Percentiles rank a stretch among this genome's conserved stretches.
Conservation (phyloP, 192 early-diverging fungal genomes). For the Oehlia diaphana region DNA sequence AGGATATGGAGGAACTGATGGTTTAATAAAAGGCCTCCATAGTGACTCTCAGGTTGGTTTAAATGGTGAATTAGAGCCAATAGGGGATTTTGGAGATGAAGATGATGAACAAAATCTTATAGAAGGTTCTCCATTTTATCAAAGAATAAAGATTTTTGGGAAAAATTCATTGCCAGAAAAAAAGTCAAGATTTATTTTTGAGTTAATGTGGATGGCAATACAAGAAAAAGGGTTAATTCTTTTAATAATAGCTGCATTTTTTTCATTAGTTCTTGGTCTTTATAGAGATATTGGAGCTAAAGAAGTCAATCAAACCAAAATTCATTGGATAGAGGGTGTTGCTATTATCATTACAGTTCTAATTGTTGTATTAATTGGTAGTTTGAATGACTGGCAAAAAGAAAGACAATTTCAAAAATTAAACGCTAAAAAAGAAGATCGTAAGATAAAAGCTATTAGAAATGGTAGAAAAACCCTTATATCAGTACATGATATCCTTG, state of each 20-base stretch:
- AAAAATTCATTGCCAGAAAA: conserved; percentile 68
- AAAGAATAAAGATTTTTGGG: conserved; percentile 64
- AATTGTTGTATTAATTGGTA: conserved; percentile 74
- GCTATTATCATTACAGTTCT: conserved; percentile 78
- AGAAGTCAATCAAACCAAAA: conserved; percentile 48
- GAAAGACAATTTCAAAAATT: conserved; percentile 81
- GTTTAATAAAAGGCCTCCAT: conserved; percentile 50
- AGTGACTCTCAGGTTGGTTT: conserved; percentile 50
- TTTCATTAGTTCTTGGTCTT: conserved; percentile 77
- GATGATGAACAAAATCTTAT: neutral
- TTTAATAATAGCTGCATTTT: conserved; percentile 69
- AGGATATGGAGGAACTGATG: conserved; percentile 49
- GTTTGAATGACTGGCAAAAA: conserved; percentile 84
- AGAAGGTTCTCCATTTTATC: conserved; percentile 38
- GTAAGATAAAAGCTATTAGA: conserved; percentile 67
- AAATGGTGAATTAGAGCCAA: conserved; percentile 14
- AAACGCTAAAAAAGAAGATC: conserved; percentile 78
- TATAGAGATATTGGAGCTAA: conserved; percentile 67
- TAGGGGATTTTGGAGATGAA: neutral
- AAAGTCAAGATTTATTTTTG: conserved; percentile 68
- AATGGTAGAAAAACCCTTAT: conserved; percentile 67
- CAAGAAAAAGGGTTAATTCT: conserved; percentile 83
- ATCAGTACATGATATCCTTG: conserved; percentile 77
- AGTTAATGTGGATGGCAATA: conserved; percentile 78
- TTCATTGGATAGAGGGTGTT: conserved; percentile 85